phyloP scores from a whole-genome alignment of 2,329 filamentous ascomycete genomes.

The Aureobasidium sp. region DNA sequence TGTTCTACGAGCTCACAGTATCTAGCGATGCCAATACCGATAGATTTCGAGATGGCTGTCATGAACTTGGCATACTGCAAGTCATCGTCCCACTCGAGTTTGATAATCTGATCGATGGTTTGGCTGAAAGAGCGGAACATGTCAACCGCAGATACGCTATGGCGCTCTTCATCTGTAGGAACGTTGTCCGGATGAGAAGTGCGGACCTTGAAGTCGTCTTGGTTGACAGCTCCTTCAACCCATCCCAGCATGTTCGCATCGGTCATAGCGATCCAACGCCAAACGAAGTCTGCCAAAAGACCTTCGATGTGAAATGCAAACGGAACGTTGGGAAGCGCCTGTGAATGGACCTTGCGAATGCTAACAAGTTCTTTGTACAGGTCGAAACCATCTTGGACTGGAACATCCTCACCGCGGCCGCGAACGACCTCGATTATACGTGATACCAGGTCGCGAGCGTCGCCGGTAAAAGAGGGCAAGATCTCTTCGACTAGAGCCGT shows the following conservation, averaged over 20 bases:
- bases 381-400: conserved; percentile 87
- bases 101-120: conserved; percentile 74
- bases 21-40: conserved; percentile 70
- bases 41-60: conserved; percentile 80
- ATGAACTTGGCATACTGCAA: conserved; percentile 94
- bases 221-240: conserved; percentile 83
- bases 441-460: conserved; percentile 75
- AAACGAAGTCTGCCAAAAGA: conserved; percentile 83
- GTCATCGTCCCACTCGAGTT: conserved; percentile 87
- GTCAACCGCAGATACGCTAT: conserved; percentile 89
- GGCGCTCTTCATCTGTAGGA: conserved; percentile 69
- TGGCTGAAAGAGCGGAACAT: conserved; percentile 92
- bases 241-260: conserved; percentile 72
- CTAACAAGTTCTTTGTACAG: conserved; percentile 82
- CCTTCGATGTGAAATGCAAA: conserved; percentile 87
- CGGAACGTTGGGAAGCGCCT: conserved; percentile 59
- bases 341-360: conserved; percentile 70
- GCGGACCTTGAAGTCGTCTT: conserved; percentile 75
- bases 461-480: conserved; percentile 82
- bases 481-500: conserved; percentile 72
- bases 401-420: conserved; percentile 63
- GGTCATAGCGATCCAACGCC: conserved; percentile 82
- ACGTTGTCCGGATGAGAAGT: conserved; percentile 41
- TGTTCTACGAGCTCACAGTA: conserved; percentile 90
- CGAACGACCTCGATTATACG: conserved; percentile 68